Base-by-base conservation (phyloP, 2,329 filamentous ascomycete species). In the Paraphaeosphaeria minitans region DNA sequence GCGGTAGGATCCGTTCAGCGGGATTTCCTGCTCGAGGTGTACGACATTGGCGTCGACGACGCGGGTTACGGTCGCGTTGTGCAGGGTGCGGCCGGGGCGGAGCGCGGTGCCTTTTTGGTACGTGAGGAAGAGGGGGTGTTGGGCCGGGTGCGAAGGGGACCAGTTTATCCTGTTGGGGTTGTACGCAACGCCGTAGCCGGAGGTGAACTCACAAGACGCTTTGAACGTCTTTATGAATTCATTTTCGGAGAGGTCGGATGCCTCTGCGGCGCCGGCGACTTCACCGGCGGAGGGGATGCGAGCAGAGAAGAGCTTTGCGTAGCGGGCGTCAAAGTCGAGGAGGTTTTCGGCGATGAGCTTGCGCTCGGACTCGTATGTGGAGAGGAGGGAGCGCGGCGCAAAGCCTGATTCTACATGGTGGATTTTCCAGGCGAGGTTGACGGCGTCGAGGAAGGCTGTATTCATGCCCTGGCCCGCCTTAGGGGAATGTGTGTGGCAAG, bases 401-500 rank as follows among this genome's bases (percentile, higher is more conserved):
- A 96, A 91, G 13, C 92, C 92, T 27, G 84, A 83, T 74, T 97
- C 93, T 10, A 97, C 94, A 37, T 91, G 88, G 73, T 97, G 93
- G 53, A 97, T 91, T 81, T 98, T 98, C 93, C 93, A 98, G 8
- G 93, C 93, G 42, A 98, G 82, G 76, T 97, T 98, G 60, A 92
- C 86, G 0, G 92, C 92, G 68, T 83, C 81, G 49, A 83, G 76
- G 77, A 85, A 84, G 22, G 85, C 81, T 63, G 84, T 85, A 78
- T 85, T 85, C 83, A 85, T 88, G 57, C 86, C 86, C 68, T 88
- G 86, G 16, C 86, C 86, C 14, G 86, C 86, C 75, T 88, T 89
- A 55, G 86, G 86, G 56, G 80, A 72, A 73, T 88, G 86, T 2
- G 86, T 88, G 73, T 88, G 86, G 76, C 85, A 88, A 62, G 82